Base-by-base conservation (phyloP, 2,329 filamentous ascomycete genomes). In the Ascomycota sp. region DNA sequence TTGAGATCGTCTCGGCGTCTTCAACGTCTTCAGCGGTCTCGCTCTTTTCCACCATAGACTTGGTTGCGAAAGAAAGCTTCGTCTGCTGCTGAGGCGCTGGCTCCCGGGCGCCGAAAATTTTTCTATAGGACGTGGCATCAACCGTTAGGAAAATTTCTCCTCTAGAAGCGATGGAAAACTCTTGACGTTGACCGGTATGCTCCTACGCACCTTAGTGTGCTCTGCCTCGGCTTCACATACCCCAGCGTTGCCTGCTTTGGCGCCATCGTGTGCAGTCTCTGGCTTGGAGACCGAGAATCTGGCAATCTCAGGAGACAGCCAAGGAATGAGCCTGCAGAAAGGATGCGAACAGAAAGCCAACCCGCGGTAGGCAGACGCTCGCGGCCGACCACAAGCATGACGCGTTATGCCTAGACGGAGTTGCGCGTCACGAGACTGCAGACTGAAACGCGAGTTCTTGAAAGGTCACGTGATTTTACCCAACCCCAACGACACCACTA, bases 181-280 rank as follows among this genome's bases (percentile, higher is more conserved):
- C n/a, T n/a, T n/a, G n/a, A n/a, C n/a, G n/a, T n/a, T n/a, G n/a
- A n/a, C n/a, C n/a, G n/a, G n/a, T n/a, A n/a, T n/a, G n/a, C n/a
- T n/a, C n/a, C n/a, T n/a, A 54, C 69, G 39, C 50, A 83, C 78
- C 74, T 68, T 51, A 86, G 57, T 42, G 74, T 81, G 47, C 65
- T 69, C 60, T 86, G 79, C 38, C 64, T 63, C 43, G 72, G 57
- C 54, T 69, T 75, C 37, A 86, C 82, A 57, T 89, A 92, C 83
- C 80, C 80, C 51, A 92, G 57, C 36, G 79, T 92, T 44, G 78
- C 72, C 57, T 92, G 82, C 50, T 80, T 83, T 26, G 57, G 57
- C 40, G 59, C 56, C 56, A 62, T 61, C 40, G 40, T 41, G 34
- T 31, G 36, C 26, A 35, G 13, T 31, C 29, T 38, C 23, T 25